Conservation (phyloP, 495 filamentous ascomycete genomes). For the Articulospora tetracladia region DNA sequence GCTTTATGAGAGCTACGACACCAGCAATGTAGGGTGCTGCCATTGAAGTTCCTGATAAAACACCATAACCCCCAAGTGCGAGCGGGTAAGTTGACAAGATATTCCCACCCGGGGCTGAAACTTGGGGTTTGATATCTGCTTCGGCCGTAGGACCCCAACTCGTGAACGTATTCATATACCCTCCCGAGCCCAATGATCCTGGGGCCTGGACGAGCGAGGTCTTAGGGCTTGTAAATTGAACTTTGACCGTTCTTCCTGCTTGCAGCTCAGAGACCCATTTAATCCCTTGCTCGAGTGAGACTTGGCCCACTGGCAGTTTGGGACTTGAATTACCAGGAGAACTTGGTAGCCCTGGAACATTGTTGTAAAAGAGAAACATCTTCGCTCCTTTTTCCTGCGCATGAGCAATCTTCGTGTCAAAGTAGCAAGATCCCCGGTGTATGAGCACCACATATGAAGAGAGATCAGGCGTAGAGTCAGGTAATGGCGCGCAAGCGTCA, state of each 20-base stretch:
- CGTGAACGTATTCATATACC: conserved; percentile 36
- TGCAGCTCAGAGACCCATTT: background rate
- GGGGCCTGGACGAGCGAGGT: background rate
- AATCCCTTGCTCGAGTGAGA: background rate
- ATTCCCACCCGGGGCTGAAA: conserved; percentile 38
- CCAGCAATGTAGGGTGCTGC: conserved; percentile 35
- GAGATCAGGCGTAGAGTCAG: background rate
- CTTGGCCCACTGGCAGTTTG: background rate
- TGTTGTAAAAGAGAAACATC: background rate
- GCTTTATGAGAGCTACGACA: conserved; percentile 28
- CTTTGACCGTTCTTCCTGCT: background rate
- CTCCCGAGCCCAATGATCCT: background rate
- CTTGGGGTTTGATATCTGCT: conserved; percentile 39
- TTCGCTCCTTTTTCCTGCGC: background rate
- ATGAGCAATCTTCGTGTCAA: background rate
- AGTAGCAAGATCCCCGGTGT: background rate
- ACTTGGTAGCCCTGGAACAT: no score
- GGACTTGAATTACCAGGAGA: background rate
- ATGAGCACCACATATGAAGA: background rate
- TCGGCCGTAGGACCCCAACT: conserved; percentile 41
- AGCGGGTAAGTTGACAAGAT: conserved; percentile 45
- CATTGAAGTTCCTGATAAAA: conserved; percentile 50
- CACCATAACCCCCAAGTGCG: conserved; percentile 31
- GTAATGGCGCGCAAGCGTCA: background rate
- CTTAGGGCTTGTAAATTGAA: background rate